Evolutionary conservation across 495 filamentous ascomycete species (phyloP).

Genomic region (Neurospora tetraspora): DNA sequence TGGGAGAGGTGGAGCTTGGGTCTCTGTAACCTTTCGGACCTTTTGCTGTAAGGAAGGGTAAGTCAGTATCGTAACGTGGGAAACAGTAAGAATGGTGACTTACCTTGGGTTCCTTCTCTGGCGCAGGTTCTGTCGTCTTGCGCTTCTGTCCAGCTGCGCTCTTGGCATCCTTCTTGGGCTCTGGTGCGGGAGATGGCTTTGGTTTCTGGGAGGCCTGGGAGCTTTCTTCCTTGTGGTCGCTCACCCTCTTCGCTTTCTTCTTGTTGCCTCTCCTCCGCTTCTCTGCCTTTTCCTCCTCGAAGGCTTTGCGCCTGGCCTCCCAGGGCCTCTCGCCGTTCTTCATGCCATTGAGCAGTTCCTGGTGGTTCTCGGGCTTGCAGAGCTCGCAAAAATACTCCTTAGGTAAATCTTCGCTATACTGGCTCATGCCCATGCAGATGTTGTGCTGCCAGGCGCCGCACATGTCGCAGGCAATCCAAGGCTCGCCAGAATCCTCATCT

Average conservation of each 20-base stretch:
- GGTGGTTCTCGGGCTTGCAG: conserved; percentile 77
- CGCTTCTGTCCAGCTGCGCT: conserved; percentile 19
- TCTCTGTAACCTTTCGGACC: conserved; percentile 42
- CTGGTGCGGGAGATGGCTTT: conserved; percentile 17
- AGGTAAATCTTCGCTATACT: conserved; percentile 62
- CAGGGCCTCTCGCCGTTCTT: conserved; percentile 73
- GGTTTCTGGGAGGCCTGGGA: conserved; percentile 27
- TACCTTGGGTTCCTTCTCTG: conserved; percentile 33
- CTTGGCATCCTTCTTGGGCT: conserved; percentile 28
- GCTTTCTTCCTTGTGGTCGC: conserved; percentile 37
- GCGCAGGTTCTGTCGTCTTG: conserved; percentile 37
- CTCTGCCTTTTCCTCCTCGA: conserved; percentile 30
- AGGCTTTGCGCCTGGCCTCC: conserved; percentile 56
- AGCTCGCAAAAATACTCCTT: conserved; percentile 81
- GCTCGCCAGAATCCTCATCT: conserved; percentile 69
- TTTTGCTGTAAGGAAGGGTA: conserved; percentile 25
- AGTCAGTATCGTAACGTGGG: not conserved
- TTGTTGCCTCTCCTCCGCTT: conserved; percentile 34
- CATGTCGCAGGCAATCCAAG: conserved; percentile 83
- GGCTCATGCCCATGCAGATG: conserved; percentile 80
- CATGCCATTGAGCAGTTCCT: conserved; percentile 61
- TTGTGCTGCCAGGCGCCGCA: conserved; percentile 96
- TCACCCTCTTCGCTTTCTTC: conserved; percentile 35
- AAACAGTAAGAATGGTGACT: not conserved
- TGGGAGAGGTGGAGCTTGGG: conserved; percentile 16